phyloP scores from a whole-genome alignment of 1,139 yeast species.

The Geotrichum restrictum region DNA sequence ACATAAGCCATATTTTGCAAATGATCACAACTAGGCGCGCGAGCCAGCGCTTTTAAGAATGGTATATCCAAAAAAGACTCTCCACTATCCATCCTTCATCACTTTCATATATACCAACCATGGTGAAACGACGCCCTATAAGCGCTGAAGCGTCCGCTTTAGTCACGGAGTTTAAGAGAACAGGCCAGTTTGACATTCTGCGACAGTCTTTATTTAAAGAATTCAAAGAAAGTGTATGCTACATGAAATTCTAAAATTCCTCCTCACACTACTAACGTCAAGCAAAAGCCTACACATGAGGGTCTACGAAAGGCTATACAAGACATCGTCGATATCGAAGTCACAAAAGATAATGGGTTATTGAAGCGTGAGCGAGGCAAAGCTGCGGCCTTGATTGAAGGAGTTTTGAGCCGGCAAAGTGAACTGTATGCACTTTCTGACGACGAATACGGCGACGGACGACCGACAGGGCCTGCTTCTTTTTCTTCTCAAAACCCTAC shows the following conservation, averaged over 20 bases:
- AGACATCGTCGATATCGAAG: conserved; percentile 32
- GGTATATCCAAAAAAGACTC: too few species aligned
- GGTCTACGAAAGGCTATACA: conserved; percentile 29
- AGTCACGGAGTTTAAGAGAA: conserved; percentile 32
- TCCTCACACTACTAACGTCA: background rate
- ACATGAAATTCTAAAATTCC: background rate
- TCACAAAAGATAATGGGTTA: conserved; percentile 29
- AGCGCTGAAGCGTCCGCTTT: conserved; percentile 21
- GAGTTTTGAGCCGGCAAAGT: conserved; percentile 29
- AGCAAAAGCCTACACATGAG: conserved; percentile 25
- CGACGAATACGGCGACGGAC: background rate
- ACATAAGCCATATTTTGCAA: too few species aligned
- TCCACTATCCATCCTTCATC: too few species aligned
- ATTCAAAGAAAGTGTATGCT: conserved; percentile 33
- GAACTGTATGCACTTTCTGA: conserved; percentile 16
- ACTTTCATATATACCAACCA: background rate
- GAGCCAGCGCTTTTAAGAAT: too few species aligned
- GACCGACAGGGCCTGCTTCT: background rate
- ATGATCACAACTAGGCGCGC: too few species aligned
- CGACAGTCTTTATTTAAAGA: conserved; percentile 31
- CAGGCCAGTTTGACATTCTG: conserved; percentile 35
- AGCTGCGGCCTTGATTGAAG: conserved; percentile 35
- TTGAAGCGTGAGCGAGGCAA: conserved; percentile 32
- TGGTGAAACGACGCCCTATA: conserved; percentile 2
- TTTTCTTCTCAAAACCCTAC: background rate